These are phyloP conservation scores for Fistulinella prunicolor DNA, from an alignment of 768 basidiomycete species.

Conservation along the genomic window DNA sequence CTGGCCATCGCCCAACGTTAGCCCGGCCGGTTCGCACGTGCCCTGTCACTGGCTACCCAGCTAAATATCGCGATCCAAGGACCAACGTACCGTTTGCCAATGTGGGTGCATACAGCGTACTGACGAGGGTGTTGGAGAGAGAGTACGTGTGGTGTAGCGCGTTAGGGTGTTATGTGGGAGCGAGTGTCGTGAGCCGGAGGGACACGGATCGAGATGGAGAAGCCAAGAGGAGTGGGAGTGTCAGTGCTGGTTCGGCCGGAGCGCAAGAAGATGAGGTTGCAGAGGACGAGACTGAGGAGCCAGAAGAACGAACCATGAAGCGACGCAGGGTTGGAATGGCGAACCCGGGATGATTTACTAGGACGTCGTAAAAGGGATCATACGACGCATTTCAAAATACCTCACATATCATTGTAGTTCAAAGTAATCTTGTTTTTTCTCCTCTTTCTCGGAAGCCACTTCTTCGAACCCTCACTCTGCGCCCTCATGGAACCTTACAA, in stretches of 20 bases:
- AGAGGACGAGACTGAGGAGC: neutral
- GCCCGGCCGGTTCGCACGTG: slow-evolving; percentile 67
- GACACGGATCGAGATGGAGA: neutral
- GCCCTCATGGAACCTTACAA: no score
- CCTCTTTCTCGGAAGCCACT: no score
- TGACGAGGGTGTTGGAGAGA: slow-evolving; percentile 61
- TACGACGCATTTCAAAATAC: no score
- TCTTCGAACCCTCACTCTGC: no score
- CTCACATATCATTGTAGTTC: no score
- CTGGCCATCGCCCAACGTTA: neutral
- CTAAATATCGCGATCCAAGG: slow-evolving; percentile 77
- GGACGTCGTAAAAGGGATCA: no score
- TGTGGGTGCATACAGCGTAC: slow-evolving; percentile 56
- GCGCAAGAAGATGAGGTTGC: neutral
- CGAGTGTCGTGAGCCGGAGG: neutral
- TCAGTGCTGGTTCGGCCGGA: neutral
- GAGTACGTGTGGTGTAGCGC: slow-evolving; percentile 63
- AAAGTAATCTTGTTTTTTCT: no score
- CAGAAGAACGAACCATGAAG: slow-evolving; percentile 13
- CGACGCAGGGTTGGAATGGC: slow-evolving; percentile 14
- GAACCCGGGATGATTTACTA: no score
- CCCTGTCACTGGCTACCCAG: slow-evolving; percentile 74
- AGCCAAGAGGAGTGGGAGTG: neutral
- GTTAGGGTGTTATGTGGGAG: slow-evolving; percentile 42
- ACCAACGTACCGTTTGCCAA: slow-evolving; percentile 80